These are phyloP conservation scores for Oryza nivara DNA, from an alignment of 176 grass and related monocot species.

Conservation along the genomic window DNA sequence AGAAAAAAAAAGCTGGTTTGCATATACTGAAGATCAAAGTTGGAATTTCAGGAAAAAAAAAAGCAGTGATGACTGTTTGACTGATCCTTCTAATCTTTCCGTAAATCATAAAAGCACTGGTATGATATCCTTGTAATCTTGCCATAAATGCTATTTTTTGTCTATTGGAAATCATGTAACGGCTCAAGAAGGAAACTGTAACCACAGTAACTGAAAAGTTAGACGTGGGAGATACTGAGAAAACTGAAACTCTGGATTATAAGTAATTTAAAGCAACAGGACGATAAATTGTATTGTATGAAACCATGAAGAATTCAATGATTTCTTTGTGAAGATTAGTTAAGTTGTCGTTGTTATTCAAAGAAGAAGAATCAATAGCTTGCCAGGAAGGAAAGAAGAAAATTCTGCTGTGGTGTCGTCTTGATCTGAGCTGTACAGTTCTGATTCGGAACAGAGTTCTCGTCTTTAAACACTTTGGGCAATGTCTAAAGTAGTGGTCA, in stretches of 20 bases:
- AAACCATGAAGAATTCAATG: neutral
- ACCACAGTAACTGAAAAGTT: neutral
- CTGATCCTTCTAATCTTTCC: neutral
- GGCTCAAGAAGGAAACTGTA: neutral
- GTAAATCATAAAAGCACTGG: neutral
- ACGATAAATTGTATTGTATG: neutral
- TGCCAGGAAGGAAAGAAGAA: neutral
- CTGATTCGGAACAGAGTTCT: neutral
- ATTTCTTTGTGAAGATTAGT: neutral
- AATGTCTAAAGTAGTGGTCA: slow-evolving; percentile 8
- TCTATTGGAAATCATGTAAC: neutral
- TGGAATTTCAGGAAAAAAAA: neutral
- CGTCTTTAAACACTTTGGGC: slow-evolving; percentile 8
- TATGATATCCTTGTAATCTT: neutral
- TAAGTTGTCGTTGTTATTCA: slow-evolving; percentile 15
- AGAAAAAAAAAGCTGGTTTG: too few species aligned
- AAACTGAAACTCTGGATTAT: neutral
- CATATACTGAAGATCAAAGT: neutral
- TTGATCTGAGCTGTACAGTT: neutral
- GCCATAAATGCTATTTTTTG: neutral
- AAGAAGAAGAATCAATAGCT: neutral
- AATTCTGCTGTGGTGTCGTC: neutral
- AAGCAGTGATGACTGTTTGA: neutral
- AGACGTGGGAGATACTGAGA: neutral
- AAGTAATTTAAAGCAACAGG: neutral